These are phyloP conservation scores for Arabidopsis thaliana DNA, from an alignment of 345 rosid species.

Conservation along the genomic window DNA sequence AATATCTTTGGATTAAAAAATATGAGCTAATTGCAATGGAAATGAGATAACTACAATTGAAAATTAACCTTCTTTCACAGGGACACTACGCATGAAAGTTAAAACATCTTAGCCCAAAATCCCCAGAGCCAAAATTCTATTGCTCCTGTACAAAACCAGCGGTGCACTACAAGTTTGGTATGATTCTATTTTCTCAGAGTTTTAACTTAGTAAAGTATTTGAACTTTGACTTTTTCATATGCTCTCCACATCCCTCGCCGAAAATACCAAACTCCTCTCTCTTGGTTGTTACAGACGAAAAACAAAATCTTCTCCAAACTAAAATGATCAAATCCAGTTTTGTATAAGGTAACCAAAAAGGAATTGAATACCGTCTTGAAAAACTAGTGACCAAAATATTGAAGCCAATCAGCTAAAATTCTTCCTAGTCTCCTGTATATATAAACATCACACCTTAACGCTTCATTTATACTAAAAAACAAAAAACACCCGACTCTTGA, in stretches of 20 bases:
- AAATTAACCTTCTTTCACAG: no score
- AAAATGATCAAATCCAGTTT: neutral
- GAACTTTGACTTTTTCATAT: neutral
- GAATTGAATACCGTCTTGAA: neutral
- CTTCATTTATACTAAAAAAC: neutral
- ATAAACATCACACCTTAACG: neutral
- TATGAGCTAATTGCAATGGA: neutral
- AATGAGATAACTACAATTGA: neutral
- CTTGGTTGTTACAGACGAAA: neutral
- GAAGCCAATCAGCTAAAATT: neutral
- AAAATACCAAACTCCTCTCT: neutral
- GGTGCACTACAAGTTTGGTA: neutral
- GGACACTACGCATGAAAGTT: no score
- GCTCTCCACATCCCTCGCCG: neutral
- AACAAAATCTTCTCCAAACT: neutral
- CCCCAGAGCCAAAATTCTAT: no score
- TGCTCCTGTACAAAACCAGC: neutral
- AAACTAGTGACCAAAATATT: neutral
- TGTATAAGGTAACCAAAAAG: neutral
- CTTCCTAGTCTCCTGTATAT: neutral
- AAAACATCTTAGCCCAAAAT: neutral
- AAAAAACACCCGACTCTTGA: neutral
- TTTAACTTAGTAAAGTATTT: neutral
- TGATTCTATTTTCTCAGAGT: neutral
- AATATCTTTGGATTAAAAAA: neutral